Base-by-base conservation (phyloP, 139 green algal species). In the Astrephomene gubernaculifera region DNA sequence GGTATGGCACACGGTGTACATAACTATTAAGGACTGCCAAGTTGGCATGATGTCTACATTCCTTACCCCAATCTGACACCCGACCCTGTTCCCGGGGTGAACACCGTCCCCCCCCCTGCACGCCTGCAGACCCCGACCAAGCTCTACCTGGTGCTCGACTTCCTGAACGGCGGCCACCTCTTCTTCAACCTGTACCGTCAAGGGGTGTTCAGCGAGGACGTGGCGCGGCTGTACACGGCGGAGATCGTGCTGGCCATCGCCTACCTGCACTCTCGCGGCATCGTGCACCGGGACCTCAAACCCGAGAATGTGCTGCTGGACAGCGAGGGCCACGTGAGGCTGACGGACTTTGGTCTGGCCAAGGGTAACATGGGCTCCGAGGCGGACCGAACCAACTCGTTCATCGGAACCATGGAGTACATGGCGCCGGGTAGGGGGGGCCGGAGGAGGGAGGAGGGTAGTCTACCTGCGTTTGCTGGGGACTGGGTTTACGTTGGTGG, bases 71-170 rank as follows among this genome's bases (percentile, higher is more conserved):
- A 21, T n/a, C 54, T n/a, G n/a, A n/a, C n/a, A n/a, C n/a, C n/a
- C n/a, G n/a, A n/a, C n/a, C n/a, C n/a, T n/a, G n/a, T n/a, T n/a
- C n/a, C n/a, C n/a, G n/a, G n/a, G n/a, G n/a, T 38, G 53, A 33
- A 19, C 53, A 17, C 33, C 19, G 35, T 68, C 71, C 36, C 61
- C 4, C 52, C 43, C 14, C 43, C 21, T 27, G 29, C 31, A 35
- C 52, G 10, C 10, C 75, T 89, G 83, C 93, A 98, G 93, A 99
- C 96, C 12, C 81, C 90, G 38, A 91, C 86, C 73, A 99, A 99
- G 92, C 93, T 99, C 45, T 99, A 99, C 91, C 91, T 99, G 79
- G 90, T 99, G 14, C 89, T 99, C 41, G 97, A 99, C 87, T 99
- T 99, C 83, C 94, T 99, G 83, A 99, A 99, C 86, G 97, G 97